Percentiles rank a stretch among this genome's conserved stretches.
Evolutionary conservation across 2,329 filamentous ascomycete species (phyloP).

Genomic region (Diaporthe destruens): DNA sequence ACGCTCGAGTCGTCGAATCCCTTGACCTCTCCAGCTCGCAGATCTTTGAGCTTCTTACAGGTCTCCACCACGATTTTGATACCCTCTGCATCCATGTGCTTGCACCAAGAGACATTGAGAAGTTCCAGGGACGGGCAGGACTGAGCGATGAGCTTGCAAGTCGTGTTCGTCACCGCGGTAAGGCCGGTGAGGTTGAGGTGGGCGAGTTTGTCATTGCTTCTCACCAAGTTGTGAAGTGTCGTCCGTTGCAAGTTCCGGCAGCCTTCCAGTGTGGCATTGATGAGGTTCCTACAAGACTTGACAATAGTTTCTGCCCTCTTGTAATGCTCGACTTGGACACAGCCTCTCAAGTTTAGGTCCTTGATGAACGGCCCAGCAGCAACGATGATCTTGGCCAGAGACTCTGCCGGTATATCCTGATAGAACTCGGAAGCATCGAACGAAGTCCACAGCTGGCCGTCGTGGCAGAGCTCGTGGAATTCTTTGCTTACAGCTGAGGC

Average conservation of each 20-base stretch:
- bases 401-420: constrained; percentile 84
- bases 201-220: constrained; percentile 80
- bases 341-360: constrained; percentile 90
- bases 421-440: constrained; percentile 92
- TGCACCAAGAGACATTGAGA: constrained; percentile 94
- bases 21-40: constrained; percentile 84
- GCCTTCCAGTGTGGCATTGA: constrained; percentile 89
- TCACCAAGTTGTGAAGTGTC: constrained; percentile 82
- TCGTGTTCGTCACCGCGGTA: constrained; percentile 81
- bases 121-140: constrained; percentile 85
- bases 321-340: constrained; percentile 87
- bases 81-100: constrained; percentile 83
- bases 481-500: constrained; percentile 81
- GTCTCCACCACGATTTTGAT: constrained; percentile 78
- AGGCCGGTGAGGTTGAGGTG: constrained; percentile 90
- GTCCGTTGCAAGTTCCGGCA: constrained; percentile 85
- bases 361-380: constrained; percentile 90
- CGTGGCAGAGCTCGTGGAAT: constrained; percentile 88
- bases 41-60: constrained; percentile 80
- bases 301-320: constrained; percentile 82
- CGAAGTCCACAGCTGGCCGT: constrained; percentile 91
- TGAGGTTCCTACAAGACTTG: constrained; percentile 87
- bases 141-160: constrained; percentile 86
- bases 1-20: constrained; percentile 83
- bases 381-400: constrained; percentile 86